phyloP scores from a whole-genome alignment of 202 grass and related monocot species.

The Cymbopogon flexuosus region DNA sequence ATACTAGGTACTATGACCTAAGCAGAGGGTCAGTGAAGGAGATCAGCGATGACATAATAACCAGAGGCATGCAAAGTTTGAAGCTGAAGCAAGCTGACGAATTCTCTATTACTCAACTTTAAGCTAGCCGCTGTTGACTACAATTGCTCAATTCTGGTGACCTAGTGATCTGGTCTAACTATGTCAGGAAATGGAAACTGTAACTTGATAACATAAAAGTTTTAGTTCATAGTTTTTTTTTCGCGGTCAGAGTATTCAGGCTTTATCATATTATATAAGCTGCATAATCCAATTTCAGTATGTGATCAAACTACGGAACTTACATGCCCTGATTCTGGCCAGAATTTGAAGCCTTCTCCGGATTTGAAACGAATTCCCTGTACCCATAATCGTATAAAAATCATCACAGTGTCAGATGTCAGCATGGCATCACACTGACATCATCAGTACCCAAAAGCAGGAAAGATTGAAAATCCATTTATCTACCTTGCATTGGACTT shows the following conservation, averaged over 20 bases:
- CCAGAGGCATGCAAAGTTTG: background rate
- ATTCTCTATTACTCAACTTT: background rate
- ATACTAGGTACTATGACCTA: background rate
- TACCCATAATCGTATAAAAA: background rate
- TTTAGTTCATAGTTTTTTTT: background rate
- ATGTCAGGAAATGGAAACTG: background rate
- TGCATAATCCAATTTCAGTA: background rate
- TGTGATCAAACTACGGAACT: background rate
- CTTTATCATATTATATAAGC: background rate
- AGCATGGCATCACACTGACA: background rate
- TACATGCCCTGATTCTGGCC: background rate
- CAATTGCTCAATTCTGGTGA: background rate
- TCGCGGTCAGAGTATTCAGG: background rate
- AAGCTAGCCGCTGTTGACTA: slow-evolving; percentile 16
- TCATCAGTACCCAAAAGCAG: background rate
- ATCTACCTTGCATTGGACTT: slow-evolving; percentile 2
- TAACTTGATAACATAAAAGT: background rate
- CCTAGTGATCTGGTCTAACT: background rate
- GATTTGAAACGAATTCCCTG: background rate
- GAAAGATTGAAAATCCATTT: background rate
- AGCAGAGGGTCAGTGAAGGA: background rate
- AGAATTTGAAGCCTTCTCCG: background rate
- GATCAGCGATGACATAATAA: slow-evolving; percentile 13
- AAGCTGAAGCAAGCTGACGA: background rate
- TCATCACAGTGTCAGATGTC: background rate